These are phyloP conservation scores for Naematelia aurantialba DNA, from an alignment of 768 basidiomycete genomes.

Conservation along the genomic window DNA sequence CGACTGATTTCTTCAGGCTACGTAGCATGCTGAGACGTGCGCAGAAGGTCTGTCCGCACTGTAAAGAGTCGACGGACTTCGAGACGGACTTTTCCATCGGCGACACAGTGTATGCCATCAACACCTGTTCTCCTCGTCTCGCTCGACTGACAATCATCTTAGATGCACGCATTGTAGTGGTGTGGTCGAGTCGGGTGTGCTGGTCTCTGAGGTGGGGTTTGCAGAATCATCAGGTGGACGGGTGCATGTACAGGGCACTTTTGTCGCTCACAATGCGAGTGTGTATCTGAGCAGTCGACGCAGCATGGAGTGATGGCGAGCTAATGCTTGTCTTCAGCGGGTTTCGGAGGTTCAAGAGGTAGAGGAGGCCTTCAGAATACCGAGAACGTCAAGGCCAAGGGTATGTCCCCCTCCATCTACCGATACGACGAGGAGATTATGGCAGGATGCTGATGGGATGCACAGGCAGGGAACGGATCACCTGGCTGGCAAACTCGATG, in stretches of 20 bases:
- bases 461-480: conserved; percentile 75
- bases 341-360: conserved; percentile 18
- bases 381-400: conserved; percentile 31
- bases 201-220: conserved; percentile 90
- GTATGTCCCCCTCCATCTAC: conserved; percentile 16
- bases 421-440: not conserved
- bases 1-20: not conserved
- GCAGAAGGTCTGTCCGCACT: conserved; percentile 18
- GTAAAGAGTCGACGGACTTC: conserved; percentile 8
- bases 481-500: conserved; percentile 62
- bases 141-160: conserved; percentile 4
- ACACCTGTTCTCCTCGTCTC: not conserved
- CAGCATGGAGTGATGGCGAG: not conserved
- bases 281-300: conserved; percentile 47
- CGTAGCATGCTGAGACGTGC: not conserved
- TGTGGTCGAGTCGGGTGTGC: conserved; percentile 87
- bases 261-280: conserved; percentile 89
- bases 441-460: conserved; percentile 1
- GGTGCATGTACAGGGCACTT: conserved; percentile 91
- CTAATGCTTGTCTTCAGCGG: conserved; percentile 30
- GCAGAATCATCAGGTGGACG: conserved; percentile 90
- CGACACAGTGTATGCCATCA: conserved; percentile 9
- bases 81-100: conserved; percentile 16
- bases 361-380: conserved; percentile 17
- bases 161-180: conserved; percentile 62